Conservation (phyloP, 2,329 filamentous ascomycete species). For the Chalaropsis thielavioides region DNA sequence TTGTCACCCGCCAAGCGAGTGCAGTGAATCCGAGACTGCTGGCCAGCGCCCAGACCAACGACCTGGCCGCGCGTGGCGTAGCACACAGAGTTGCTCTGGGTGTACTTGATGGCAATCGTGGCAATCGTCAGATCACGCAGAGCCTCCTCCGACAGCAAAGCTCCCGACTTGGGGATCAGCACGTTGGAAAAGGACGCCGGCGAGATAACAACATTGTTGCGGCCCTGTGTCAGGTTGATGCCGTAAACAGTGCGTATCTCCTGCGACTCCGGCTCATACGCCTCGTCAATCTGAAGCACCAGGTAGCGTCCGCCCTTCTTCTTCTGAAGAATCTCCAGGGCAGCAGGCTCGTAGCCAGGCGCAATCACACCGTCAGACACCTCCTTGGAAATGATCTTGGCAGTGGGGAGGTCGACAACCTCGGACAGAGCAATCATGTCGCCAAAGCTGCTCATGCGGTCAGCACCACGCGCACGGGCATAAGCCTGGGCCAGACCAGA, state of each 20-base stretch:
- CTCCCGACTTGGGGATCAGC: conserved; percentile 69
- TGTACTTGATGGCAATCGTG: conserved; percentile 96
- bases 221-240: conserved; percentile 73
- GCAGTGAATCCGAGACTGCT: conserved; percentile 97
- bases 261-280: conserved; percentile 64
- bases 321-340: conserved; percentile 82
- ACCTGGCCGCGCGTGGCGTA: conserved; percentile 91
- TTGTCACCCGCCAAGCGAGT: conserved; percentile 95
- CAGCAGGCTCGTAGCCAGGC: conserved; percentile 69
- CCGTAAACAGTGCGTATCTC: conserved; percentile 86
- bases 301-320: conserved; percentile 98
- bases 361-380: conserved; percentile 96
- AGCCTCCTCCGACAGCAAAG: conserved; percentile 61
- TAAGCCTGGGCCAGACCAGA: conserved; percentile 88
- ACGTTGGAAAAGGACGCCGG: conserved; percentile 74
- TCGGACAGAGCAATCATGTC: conserved; percentile 91
- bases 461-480: conserved; percentile 83
- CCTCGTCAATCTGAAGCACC: conserved; percentile 83
- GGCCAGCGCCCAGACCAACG: conserved; percentile 84
- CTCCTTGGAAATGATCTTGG: conserved; percentile 94
- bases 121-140: conserved; percentile 84
- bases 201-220: conserved; percentile 79
- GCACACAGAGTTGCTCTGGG: conserved; percentile 97
- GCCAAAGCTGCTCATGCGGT: conserved; percentile 97
- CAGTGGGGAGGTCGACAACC: conserved; percentile 78